Conservation (phyloP, 2,329 filamentous ascomycete species). For the Botrytis porri region DNA sequence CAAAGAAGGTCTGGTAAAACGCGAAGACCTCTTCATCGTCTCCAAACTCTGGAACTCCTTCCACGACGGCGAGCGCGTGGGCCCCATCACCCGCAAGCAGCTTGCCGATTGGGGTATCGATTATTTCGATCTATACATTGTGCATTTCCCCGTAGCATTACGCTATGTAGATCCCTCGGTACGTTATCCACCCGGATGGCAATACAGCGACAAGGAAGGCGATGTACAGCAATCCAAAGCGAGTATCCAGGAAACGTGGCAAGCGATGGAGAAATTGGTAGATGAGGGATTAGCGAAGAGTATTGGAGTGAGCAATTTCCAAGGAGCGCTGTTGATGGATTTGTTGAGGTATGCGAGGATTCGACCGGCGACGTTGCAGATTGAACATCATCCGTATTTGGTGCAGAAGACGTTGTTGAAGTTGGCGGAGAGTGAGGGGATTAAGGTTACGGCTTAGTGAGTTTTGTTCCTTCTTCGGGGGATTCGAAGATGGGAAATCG, state of each 20-base stretch:
- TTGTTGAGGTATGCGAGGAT: conserved; percentile 74
- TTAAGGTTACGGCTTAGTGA: conserved; percentile 73
- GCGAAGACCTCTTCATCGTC: conserved; percentile 86
- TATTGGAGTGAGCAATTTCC: conserved; percentile 84
- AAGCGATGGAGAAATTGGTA: conserved; percentile 73
- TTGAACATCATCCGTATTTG: conserved; percentile 89
- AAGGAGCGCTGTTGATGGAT: conserved; percentile 73
- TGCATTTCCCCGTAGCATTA: conserved; percentile 85
- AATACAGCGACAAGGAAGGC: conserved; percentile 57
- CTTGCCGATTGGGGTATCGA: conserved; percentile 80
- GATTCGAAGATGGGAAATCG: background rate
- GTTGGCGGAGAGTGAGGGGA: conserved; percentile 66
- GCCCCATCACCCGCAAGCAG: conserved; percentile 72
- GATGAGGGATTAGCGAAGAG: conserved; percentile 64
- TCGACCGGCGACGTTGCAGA: conserved; percentile 74
- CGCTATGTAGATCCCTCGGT: conserved; percentile 79
- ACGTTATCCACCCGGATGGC: conserved; percentile 78
- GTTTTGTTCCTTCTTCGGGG: background rate
- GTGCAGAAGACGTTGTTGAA: conserved; percentile 69
- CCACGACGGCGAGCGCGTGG: conserved; percentile 75
- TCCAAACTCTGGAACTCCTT: conserved; percentile 93
- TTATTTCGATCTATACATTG: conserved; percentile 86
- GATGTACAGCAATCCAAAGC: conserved; percentile 65
- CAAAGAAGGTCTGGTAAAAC: conserved; percentile 75
- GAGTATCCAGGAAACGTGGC: conserved; percentile 78